Evolutionary conservation across 2,329 filamentous ascomycete genomes (phyloP).

Genomic region (Dothidotthia symphoricarpi): DNA sequence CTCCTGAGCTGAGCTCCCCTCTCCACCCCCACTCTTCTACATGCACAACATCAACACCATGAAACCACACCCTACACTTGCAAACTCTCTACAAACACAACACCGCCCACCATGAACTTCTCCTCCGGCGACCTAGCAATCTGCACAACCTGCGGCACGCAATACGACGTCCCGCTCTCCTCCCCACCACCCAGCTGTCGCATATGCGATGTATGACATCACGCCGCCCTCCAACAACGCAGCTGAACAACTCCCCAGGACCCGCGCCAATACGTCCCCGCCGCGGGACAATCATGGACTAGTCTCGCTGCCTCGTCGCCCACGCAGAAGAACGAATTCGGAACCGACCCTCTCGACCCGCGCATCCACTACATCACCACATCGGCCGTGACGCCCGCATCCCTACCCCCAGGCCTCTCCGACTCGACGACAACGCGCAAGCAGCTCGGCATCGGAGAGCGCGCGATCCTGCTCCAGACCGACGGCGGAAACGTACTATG

Average conservation of each 20-base stretch:
- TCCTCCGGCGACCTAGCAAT: conserved; percentile 51
- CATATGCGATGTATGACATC: conserved; percentile 43
- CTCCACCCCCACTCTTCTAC: conserved; percentile 8
- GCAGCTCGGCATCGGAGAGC: conserved; percentile 71
- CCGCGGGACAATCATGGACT: conserved; percentile 64
- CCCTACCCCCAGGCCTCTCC: conserved; percentile 22
- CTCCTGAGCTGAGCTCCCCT: conserved; percentile 4
- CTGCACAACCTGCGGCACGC: conserved; percentile 69
- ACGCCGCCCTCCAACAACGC: too few species aligned
- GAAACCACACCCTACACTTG: neutral
- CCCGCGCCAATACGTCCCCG: conserved; percentile 67
- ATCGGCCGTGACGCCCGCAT: conserved; percentile 23
- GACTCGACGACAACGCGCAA: conserved; percentile 40
- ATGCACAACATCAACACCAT: conserved; percentile 4
- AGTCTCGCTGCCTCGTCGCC: conserved; percentile 51
- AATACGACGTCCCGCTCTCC: conserved; percentile 58
- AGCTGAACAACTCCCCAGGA: conserved; percentile 41
- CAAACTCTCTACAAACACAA: neutral
- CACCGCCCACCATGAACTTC: conserved; percentile 24
- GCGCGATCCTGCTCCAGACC: conserved; percentile 67
- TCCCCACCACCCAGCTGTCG: conserved; percentile 57
- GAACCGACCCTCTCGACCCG: conserved; percentile 47
- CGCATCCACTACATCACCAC: conserved; percentile 49
- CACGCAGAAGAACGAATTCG: conserved; percentile 56
- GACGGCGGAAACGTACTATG: conserved; percentile 70